These are phyloP conservation scores for Psilocybe tampanensis DNA, from an alignment of 768 basidiomycete genomes.

Conservation along the genomic window DNA sequence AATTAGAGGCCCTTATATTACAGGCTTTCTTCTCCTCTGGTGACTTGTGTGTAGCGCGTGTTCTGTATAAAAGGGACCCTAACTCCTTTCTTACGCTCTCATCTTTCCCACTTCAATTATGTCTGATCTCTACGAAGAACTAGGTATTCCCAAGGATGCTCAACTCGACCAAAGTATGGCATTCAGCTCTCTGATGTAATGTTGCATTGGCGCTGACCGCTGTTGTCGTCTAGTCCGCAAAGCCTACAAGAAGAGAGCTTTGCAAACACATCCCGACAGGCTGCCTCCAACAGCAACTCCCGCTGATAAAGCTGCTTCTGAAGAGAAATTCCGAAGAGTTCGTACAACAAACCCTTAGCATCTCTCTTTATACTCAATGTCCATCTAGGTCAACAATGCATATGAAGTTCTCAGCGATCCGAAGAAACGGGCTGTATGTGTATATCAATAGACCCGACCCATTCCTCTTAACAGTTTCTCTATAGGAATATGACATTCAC, in stretches of 20 bases:
- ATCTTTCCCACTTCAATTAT: constrained; percentile 39
- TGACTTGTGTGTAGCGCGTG: constrained; percentile 24
- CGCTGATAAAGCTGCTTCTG: constrained; percentile 59
- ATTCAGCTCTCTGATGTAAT: background rate
- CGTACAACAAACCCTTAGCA: background rate
- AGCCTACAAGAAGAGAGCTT: constrained; percentile 74
- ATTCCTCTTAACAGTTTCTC: background rate
- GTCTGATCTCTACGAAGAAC: constrained; percentile 63
- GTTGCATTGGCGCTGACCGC: constrained; percentile 3
- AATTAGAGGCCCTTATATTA: too few species aligned
- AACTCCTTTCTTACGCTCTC: constrained; percentile 9
- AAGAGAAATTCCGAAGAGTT: constrained; percentile 55
- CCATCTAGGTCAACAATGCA: constrained; percentile 67
- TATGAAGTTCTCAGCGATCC: constrained; percentile 74
- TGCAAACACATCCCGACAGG: constrained; percentile 79
- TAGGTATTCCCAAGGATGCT: constrained; percentile 57
- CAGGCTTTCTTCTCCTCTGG: too few species aligned
- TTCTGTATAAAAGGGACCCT: constrained; percentile 18
- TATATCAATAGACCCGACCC: constrained; percentile 5
- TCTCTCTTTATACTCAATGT: constrained; percentile 9
- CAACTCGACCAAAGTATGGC: constrained; percentile 64
- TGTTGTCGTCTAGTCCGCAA: constrained; percentile 55
- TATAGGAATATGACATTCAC: constrained; percentile 66
- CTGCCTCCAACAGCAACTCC: constrained; percentile 56
- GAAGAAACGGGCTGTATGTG: constrained; percentile 54